These are phyloP conservation scores for Geotrichum reessii DNA, from an alignment of 1,139 yeast genomes.

Conservation along the genomic window DNA sequence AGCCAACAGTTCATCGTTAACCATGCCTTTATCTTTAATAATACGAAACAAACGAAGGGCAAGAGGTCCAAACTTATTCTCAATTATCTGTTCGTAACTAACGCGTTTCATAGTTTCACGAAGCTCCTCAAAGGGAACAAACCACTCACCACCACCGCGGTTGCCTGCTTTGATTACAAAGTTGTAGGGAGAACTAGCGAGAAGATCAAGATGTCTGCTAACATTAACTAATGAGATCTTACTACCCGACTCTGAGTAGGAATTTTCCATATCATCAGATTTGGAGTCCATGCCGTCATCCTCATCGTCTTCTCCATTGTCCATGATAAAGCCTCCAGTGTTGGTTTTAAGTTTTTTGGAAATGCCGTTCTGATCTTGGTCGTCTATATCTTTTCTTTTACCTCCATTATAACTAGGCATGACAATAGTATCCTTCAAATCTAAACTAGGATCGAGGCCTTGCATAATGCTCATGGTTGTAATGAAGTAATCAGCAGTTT, in stretches of 20 bases:
- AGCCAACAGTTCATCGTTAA: conserved; percentile 80
- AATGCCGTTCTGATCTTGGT: conserved; percentile 15
- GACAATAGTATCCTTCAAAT: conserved; percentile 27
- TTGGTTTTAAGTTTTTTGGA: conserved; percentile 15
- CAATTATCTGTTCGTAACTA: conserved; percentile 57
- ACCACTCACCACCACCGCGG: conserved; percentile 41
- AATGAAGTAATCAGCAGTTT: conserved; percentile 31
- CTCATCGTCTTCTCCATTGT: conserved; percentile 23
- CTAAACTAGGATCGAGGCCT: conserved; percentile 28
- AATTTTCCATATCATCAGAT: conserved; percentile 25
- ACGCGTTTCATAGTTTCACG: conserved; percentile 43
- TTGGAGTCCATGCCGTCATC: conserved; percentile 25
- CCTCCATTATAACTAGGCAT: conserved; percentile 6
- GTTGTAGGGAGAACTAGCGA: conserved; percentile 32
- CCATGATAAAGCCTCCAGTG: conserved; percentile 19
- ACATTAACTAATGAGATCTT: conserved; percentile 26
- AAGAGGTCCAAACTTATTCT: conserved; percentile 42
- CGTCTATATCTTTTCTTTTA: conserved; percentile 7
- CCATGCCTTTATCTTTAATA: conserved; percentile 58
- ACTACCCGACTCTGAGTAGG: conserved; percentile 7
- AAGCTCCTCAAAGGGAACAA: conserved; percentile 37
- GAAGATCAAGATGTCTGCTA: conserved; percentile 42
- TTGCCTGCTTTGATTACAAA: conserved; percentile 34
- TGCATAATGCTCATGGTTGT: conserved; percentile 34
- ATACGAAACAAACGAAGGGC: conserved; percentile 64